Percentiles rank a stretch among this genome's conserved stretches.
phyloP scores from a whole-genome alignment of 805 yeast genomes.

The Huiozyma sinensis region DNA sequence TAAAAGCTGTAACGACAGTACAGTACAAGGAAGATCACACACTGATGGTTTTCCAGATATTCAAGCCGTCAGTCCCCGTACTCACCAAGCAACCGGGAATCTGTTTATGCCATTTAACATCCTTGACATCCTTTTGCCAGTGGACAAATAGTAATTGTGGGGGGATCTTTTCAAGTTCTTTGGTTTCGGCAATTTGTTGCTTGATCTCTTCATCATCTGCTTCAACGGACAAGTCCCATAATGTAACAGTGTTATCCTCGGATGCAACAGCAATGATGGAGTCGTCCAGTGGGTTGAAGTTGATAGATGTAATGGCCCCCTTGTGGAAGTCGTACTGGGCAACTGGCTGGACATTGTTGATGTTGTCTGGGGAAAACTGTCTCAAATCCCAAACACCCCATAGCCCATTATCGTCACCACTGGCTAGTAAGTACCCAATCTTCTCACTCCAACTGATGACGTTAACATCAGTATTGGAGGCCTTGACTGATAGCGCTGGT shows the following conservation, averaged over 20 bases:
- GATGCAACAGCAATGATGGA: constrained; percentile 92
- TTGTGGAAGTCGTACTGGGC: constrained; percentile 94
- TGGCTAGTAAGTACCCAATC: constrained; percentile 77
- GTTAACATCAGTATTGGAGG: constrained; percentile 76
- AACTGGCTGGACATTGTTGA: constrained; percentile 53
- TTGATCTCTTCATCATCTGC: constrained; percentile 96
- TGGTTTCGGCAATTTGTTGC: constrained; percentile 66
- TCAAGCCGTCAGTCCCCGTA: constrained; percentile 92
- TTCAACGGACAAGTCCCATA: constrained; percentile 98
- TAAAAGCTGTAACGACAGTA: too few species aligned
- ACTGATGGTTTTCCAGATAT: constrained; percentile 93
- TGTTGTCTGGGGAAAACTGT: constrained; percentile 48
- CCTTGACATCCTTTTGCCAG: constrained; percentile 97
- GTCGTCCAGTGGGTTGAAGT: constrained; percentile 92
- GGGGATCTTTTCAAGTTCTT: constrained; percentile 81
- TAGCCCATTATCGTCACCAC: constrained; percentile 94
- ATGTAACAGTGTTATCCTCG: constrained; percentile 91
- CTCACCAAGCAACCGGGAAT: constrained; percentile 92
- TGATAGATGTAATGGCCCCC: constrained; percentile 83
- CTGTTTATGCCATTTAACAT: constrained; percentile 95
- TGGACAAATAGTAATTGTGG: constrained; percentile 93
- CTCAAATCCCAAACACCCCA: constrained; percentile 99
- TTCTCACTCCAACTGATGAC: constrained; percentile 93
- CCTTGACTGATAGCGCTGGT: constrained; percentile 79
- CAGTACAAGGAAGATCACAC: constrained; percentile 35